Conservation (phyloP, 768 basidiomycete genomes). For the Leccinum disarticulatum region DNA sequence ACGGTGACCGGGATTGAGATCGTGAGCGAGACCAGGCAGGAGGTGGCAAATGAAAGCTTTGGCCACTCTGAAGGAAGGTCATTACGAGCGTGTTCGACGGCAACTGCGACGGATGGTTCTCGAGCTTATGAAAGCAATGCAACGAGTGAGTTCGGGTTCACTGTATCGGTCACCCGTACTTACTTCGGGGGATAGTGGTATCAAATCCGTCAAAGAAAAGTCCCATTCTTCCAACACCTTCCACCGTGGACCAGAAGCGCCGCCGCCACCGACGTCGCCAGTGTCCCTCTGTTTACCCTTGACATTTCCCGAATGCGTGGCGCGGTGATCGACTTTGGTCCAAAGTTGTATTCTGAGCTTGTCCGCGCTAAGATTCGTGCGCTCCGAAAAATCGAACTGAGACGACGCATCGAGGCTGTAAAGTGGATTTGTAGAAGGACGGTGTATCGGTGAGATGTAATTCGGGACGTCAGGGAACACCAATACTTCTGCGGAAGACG, state of each 20-base stretch:
- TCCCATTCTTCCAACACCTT: conserved; percentile 67
- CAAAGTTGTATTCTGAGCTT: conserved; percentile 58
- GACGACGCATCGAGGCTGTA: conserved; percentile 60
- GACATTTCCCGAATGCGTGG: conserved; percentile 16
- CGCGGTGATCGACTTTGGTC: conserved; percentile 41
- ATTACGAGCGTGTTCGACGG: conserved; percentile 76
- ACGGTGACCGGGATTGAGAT: conserved; percentile 42
- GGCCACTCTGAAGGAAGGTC: conserved; percentile 58
- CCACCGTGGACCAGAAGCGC: conserved; percentile 44
- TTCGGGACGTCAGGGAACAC: conserved; percentile 43
- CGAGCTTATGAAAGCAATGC: conserved; percentile 30
- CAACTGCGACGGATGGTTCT: conserved; percentile 43
- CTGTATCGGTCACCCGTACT: conserved; percentile 25
- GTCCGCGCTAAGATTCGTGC: conserved; percentile 52
- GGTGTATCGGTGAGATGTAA: conserved; percentile 78
- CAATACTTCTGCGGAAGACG: conserved; percentile 14
- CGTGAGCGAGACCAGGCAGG: conserved; percentile 28
- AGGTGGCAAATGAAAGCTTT: conserved; percentile 58
- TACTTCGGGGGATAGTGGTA: conserved; percentile 64
- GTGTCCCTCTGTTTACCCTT: conserved; percentile 50
- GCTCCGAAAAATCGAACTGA: conserved; percentile 51
- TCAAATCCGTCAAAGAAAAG: conserved; percentile 55
- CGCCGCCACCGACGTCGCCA: conserved; percentile 4
- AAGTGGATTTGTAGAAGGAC: conserved; percentile 79
- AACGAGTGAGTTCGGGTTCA: conserved; percentile 11